phyloP scores from a whole-genome alignment of 306 rosid species.

The Urtica urens region DNA sequence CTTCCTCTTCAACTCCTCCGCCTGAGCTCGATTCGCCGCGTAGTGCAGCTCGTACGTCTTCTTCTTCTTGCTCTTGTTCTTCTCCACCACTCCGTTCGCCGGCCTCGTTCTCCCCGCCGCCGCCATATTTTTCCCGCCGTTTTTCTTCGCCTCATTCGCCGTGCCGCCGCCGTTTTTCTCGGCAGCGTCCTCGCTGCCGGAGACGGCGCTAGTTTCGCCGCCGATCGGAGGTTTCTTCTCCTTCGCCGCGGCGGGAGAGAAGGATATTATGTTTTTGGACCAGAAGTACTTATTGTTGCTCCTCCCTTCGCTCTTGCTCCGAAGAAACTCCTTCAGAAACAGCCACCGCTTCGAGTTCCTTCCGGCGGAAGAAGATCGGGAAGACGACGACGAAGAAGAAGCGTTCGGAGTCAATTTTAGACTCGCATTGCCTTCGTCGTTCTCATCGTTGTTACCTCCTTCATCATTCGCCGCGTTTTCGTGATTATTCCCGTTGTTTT shows the following conservation, averaged over 20 bases:
- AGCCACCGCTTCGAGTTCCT: slow-evolving; percentile 87
- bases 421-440: neutral
- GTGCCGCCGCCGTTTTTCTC: neutral
- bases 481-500: slow-evolving; percentile 9
- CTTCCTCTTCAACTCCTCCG: slow-evolving; percentile 87
- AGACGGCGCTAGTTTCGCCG: neutral
- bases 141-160: slow-evolving; percentile 11
- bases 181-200: neutral
- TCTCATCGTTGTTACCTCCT: neutral
- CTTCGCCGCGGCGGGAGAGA: slow-evolving; percentile 32
- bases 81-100: slow-evolving; percentile 62
- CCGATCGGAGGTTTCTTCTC: slow-evolving; percentile 46
- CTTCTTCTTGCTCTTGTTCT: slow-evolving; percentile 48
- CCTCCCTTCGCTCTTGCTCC: slow-evolving; percentile 95
- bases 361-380: slow-evolving; percentile 88
- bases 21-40: slow-evolving; percentile 78
- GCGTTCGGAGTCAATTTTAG: slow-evolving; percentile 8
- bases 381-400: slow-evolving; percentile 70
- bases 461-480: slow-evolving; percentile 14
- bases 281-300: slow-evolving; percentile 76
- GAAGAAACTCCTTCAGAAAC: slow-evolving; percentile 71
- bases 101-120: slow-evolving; percentile 30
- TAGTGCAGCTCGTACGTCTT: slow-evolving; percentile 83
- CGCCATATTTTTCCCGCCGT: slow-evolving; percentile 31
- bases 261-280: slow-evolving; percentile 72